phyloP scores from a whole-genome alignment of 192 early-diverging fungal species.

The Mortierella claussenii region DNA sequence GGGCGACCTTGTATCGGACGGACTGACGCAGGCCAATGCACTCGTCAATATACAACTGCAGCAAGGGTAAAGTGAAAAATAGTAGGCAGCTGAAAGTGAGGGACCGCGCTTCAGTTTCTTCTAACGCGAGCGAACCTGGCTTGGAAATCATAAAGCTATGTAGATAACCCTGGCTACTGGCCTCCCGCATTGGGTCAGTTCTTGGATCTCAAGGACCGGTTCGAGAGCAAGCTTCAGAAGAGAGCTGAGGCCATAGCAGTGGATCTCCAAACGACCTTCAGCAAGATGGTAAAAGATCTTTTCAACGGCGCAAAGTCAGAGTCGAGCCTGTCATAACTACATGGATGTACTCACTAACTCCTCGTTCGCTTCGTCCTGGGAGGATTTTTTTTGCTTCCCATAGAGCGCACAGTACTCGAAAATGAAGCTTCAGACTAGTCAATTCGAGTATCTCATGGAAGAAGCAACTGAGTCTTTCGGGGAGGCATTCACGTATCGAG shows the following conservation, averaged over 20 bases:
- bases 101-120: background rate
- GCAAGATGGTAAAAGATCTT: constrained; percentile 49
- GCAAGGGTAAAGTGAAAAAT: constrained; percentile 38
- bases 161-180: constrained; percentile 50
- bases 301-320: background rate
- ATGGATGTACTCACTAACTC: background rate
- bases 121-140: background rate
- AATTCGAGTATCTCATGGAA: constrained; percentile 52
- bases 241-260: constrained; percentile 25
- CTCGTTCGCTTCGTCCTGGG: too few species aligned
- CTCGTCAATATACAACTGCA: constrained; percentile 68
- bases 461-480: constrained; percentile 54
- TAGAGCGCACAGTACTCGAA: constrained; percentile 54
- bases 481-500: constrained; percentile 42
- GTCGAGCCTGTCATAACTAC: background rate
- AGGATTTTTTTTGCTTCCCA: background rate
- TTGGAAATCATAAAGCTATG: constrained; percentile 17
- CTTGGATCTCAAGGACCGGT: constrained; percentile 48
- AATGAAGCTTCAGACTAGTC: constrained; percentile 54
- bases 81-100: background rate
- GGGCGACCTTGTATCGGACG: constrained; percentile 73
- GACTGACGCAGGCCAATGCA: constrained; percentile 76
- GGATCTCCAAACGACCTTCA: constrained; percentile 44
- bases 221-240: constrained; percentile 42
- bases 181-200: constrained; percentile 41